phyloP scores from a whole-genome alignment of 2,329 filamentous ascomycete species.

The Metarhizium guizhouense region DNA sequence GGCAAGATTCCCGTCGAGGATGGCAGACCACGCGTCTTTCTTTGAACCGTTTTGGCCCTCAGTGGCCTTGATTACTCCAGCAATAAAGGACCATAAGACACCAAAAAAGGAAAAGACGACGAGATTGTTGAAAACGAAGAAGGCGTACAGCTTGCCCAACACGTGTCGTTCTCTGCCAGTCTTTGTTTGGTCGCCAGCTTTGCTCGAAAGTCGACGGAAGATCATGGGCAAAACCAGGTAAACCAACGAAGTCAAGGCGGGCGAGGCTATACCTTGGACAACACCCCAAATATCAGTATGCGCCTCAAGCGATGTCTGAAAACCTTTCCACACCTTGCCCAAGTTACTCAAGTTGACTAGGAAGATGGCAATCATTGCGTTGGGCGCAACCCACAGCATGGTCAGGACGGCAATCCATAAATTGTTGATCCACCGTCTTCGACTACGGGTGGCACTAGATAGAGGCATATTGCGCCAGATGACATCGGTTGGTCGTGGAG shows the following conservation, averaged over 20 bases:
- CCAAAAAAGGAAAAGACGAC: constrained; percentile 91
- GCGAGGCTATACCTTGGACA: constrained; percentile 85
- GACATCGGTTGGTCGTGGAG: constrained; percentile 80
- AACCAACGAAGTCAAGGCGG: constrained; percentile 76
- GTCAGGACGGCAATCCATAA: constrained; percentile 79
- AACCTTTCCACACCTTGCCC: constrained; percentile 68
- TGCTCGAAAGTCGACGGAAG: constrained; percentile 78
- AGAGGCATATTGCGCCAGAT: constrained; percentile 93
- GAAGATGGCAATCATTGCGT: constrained; percentile 91
- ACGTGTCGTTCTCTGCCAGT: constrained; percentile 89
- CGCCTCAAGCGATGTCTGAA: constrained; percentile 52
- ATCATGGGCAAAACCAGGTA: constrained; percentile 85
- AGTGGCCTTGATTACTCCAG: constrained; percentile 52
- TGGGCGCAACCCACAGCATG: constrained; percentile 79
- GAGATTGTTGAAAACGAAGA: constrained; percentile 97
- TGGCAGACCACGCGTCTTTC: constrained; percentile 57
- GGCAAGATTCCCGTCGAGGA: constrained; percentile 56
- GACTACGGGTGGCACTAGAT: constrained; percentile 56
- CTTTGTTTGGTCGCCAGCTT: constrained; percentile 83
- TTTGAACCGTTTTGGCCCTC: constrained; percentile 30
- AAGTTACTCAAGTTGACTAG: constrained; percentile 78
- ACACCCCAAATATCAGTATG: constrained; percentile 70
- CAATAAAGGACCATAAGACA: constrained; percentile 65
- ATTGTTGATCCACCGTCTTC: constrained; percentile 69
- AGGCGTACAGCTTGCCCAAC: constrained; percentile 79